Base-by-base conservation (phyloP, 2,329 filamentous ascomycete species). In the Pseudogymnoascus sp. region DNA sequence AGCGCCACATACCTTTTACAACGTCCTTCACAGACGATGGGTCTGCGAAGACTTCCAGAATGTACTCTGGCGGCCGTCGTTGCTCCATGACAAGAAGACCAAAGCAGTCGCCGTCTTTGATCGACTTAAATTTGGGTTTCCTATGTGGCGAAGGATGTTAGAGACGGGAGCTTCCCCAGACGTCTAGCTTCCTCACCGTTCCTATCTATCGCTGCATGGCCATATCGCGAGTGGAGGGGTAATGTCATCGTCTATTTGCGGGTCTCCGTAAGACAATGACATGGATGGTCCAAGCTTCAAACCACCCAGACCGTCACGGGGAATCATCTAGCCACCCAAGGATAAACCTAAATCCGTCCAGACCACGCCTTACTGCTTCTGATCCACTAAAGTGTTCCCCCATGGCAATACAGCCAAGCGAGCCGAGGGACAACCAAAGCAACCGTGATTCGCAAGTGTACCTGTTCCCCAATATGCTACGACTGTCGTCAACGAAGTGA, bases 1-100 rank as follows among this genome's bases (percentile, higher is more conserved):
- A 50, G 23, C n/a, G 53, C 28, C 50, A 67, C 78, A 69, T 75
- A 93, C 93, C 93, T 86, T 93, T 93, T 67, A 97, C 88, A 63
- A 97, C 89, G 74, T 97, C 93, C 75, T 90, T 91, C 68, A 97
- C 91, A 63, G 89, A 95, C 46, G 86, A 85, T 61, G 91, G 90
- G 77, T 97, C 95, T 64, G 93, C 90, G 75, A 97, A 96, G 73
- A 96, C 88, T 75, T 97, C 93, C 74, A 99, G 85, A 69, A 90
- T 91, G 79, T 96, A 96, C 77, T 97, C 92, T 71, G 91, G 91
- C 70, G 80, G 79, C 73, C 76, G 78, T 74, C 83, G 82, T 75
- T 80, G 80, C 70, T 89, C 86, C 86, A 89, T 89, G 63, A 12
- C 10, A 34, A 34, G n/a, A 16, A 34, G 50, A 18, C n/a, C 50